These are phyloP conservation scores for Candolleomyces eurysporus DNA, from an alignment of 768 basidiomycete genomes.

Conservation along the genomic window DNA sequence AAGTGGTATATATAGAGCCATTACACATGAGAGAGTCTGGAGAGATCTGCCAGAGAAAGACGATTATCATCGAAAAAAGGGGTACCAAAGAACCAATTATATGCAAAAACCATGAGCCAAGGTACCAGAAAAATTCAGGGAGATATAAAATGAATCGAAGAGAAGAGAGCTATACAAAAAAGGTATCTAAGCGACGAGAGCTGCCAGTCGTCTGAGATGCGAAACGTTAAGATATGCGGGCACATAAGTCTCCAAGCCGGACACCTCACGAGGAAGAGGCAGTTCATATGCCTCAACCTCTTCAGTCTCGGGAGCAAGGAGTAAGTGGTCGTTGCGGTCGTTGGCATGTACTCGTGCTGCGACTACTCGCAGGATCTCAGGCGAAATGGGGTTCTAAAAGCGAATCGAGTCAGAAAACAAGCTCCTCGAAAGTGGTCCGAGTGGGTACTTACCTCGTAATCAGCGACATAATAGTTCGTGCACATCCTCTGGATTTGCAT, in stretches of 20 bases:
- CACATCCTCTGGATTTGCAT: slow-evolving; percentile 99
- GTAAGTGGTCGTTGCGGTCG: slow-evolving; percentile 94
- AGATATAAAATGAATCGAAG: background rate
- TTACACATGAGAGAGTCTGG: too few relatives aligned
- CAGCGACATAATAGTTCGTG: slow-evolving; percentile 97
- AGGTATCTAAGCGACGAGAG: slow-evolving; percentile 65
- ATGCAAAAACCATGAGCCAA: too few relatives aligned
- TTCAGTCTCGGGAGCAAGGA: slow-evolving; percentile 94
- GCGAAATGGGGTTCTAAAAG: slow-evolving; percentile 87
- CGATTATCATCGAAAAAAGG: too few relatives aligned
- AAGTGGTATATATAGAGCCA: too few relatives aligned
- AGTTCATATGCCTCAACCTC: slow-evolving; percentile 96
- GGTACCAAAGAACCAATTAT: too few relatives aligned
- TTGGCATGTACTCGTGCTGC: slow-evolving; percentile 94
- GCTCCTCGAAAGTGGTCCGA: background rate
- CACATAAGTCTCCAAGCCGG: slow-evolving; percentile 94
- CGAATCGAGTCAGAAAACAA: background rate
- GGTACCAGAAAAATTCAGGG: background rate
- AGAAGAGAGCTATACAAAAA: background rate
- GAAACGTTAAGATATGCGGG: slow-evolving; percentile 90
- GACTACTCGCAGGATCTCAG: slow-evolving; percentile 95
- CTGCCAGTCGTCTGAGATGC: slow-evolving; percentile 83
- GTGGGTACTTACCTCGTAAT: slow-evolving; percentile 77
- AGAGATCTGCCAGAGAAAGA: too few relatives aligned
- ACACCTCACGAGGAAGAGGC: slow-evolving; percentile 91